Percentiles rank a stretch among this genome's conserved stretches.
These are phyloP conservation scores for Coniochaeta hoffmannii DNA, from an alignment of 2,329 filamentous ascomycete species.

Conservation along the genomic window DNA sequence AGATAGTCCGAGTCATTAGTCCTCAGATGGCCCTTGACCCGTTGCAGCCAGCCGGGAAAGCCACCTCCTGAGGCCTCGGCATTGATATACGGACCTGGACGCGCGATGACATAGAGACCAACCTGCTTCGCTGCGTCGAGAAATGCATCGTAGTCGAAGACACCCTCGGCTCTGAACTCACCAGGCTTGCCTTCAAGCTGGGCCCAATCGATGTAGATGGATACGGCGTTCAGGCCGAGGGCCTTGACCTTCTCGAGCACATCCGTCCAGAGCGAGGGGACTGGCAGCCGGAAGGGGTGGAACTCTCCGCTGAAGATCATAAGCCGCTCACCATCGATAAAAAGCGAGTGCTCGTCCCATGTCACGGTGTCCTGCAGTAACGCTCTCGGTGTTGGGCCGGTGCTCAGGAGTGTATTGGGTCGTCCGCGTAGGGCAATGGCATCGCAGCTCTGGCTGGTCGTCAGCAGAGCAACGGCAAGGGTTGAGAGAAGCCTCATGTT, in stretches of 20 bases:
- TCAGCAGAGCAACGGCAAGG: background rate
- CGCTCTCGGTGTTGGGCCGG: background rate
- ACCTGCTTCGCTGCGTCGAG: constrained; percentile 59
- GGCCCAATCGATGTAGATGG: constrained; percentile 67
- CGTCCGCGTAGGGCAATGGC: background rate
- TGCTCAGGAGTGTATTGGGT: background rate
- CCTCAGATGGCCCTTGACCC: constrained; percentile 49
- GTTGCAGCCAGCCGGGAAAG: constrained; percentile 65
- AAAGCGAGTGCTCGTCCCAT: constrained; percentile 61
- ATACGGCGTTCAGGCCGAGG: constrained; percentile 63
- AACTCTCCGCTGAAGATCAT: constrained; percentile 62
- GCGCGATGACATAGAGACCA: constrained; percentile 62
- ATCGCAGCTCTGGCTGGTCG: background rate
- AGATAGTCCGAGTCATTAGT: constrained; percentile 33
- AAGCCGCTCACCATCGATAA: constrained; percentile 58
- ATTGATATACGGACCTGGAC: constrained; percentile 10
- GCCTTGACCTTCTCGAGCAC: constrained; percentile 70
- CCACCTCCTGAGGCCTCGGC: constrained; percentile 54
- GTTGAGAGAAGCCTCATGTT: background rate
- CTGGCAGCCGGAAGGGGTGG: constrained; percentile 46
- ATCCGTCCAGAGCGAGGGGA: constrained; percentile 45
- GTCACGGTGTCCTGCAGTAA: constrained; percentile 33
- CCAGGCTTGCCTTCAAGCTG: constrained; percentile 62
- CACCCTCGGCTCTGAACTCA: constrained; percentile 55
- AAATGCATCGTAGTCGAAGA: constrained; percentile 62